phyloP scores from a whole-genome alignment of 2,329 filamentous ascomycete genomes.

The Aureobasidium sp. region DNA sequence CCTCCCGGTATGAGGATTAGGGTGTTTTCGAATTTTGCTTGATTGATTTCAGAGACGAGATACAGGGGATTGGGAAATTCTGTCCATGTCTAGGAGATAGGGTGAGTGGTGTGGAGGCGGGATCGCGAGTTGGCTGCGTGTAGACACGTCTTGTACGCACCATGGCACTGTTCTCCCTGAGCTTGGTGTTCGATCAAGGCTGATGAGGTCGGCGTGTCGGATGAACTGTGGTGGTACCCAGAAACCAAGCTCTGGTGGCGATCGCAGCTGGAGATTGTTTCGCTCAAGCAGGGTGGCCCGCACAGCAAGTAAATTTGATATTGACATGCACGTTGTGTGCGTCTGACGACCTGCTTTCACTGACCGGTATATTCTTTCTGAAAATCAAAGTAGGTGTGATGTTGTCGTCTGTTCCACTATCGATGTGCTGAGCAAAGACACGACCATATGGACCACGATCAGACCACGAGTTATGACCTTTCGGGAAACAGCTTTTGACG shows the following conservation, averaged over 20 bases:
- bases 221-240: too few relatives aligned
- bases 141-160: background rate
- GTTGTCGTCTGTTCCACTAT: too few relatives aligned
- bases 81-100: background rate
- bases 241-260: too few relatives aligned
- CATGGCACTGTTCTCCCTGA: background rate
- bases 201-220: too few relatives aligned
- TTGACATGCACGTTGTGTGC: too few relatives aligned
- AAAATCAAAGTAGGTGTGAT: too few relatives aligned
- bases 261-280: background rate
- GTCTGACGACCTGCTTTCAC: too few relatives aligned
- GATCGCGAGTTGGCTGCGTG: background rate
- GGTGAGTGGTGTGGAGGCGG: background rate
- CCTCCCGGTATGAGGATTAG: background rate
- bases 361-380: too few relatives aligned
- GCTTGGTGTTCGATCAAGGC: too few relatives aligned
- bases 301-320: background rate
- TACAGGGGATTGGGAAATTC: background rate
- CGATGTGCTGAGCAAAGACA: too few relatives aligned
- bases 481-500: background rate
- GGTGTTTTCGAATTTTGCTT: background rate
- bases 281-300: background rate
- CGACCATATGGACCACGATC: too few relatives aligned
- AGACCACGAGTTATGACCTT: background rate
- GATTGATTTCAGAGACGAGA: background rate